phyloP scores from a whole-genome alignment of 2,329 filamentous ascomycete species.

The Juglanconis oblonga region DNA sequence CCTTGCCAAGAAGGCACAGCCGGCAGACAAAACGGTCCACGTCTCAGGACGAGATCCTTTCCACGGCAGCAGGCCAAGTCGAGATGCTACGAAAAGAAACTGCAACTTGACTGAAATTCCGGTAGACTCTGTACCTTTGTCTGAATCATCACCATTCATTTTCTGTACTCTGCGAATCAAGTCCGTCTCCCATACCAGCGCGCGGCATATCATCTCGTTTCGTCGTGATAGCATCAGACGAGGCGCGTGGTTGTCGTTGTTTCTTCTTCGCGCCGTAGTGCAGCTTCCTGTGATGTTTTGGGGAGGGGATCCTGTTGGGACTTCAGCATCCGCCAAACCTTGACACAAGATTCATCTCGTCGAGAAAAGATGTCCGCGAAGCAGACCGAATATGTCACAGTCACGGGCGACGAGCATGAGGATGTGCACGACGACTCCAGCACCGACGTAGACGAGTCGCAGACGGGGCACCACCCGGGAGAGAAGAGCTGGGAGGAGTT shows the following conservation, averaged over 20 bases:
- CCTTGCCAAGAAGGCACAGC: not conserved
- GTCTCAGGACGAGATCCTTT: not conserved
- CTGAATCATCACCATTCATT: no score
- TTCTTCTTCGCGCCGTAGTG: no score
- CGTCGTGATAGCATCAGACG: no score
- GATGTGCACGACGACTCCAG: constrained; percentile 26
- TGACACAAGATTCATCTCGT: not conserved
- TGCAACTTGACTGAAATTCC: no score
- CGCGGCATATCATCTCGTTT: no score
- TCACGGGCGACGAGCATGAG: constrained; percentile 2
- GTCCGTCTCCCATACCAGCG: no score
- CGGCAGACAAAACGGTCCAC: constrained; percentile 5
- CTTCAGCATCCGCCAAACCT: no score
- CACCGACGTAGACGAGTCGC: constrained; percentile 25
- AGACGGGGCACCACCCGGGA: constrained; percentile 21
- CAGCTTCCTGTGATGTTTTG: no score
- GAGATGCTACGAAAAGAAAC: not conserved
- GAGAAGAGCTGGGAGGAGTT: constrained; percentile 28
- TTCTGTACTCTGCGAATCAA: no score
- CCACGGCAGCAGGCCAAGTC: not conserved
- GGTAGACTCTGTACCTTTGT: no score
- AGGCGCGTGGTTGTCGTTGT: no score
- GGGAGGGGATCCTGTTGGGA: no score
- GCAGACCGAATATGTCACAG: not conserved
- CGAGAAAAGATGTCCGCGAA: not conserved